These are phyloP conservation scores for Epichloe coenophiala DNA, from an alignment of 2,329 filamentous ascomycete genomes.

Conservation along the genomic window DNA sequence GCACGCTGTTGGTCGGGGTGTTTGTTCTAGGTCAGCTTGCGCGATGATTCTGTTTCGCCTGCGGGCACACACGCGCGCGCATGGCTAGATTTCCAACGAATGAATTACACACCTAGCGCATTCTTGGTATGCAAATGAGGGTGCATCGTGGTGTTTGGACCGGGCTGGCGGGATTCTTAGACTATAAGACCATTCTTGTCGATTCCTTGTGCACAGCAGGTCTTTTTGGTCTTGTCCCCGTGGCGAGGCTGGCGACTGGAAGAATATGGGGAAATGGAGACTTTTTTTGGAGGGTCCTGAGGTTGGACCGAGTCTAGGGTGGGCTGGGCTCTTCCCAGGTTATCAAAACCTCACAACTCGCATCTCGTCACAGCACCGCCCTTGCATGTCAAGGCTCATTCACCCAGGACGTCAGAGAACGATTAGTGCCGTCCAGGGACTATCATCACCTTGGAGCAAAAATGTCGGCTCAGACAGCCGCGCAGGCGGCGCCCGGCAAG, in stretches of 20 bases:
- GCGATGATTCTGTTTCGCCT: neutral
- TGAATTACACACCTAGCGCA: constrained; percentile 53
- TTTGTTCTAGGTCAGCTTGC: neutral
- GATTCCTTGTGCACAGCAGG: neutral
- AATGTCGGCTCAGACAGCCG: constrained; percentile 3
- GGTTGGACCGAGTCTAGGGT: neutral
- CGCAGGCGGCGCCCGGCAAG: constrained; percentile 41
- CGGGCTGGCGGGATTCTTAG: no score
- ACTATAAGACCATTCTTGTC: neutral
- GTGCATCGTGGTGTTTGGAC: constrained; percentile 56
- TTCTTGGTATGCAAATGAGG: constrained; percentile 91
- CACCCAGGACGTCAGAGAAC: neutral
- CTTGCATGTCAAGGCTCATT: neutral
- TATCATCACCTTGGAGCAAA: constrained; percentile 2
- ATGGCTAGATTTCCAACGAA: neutral
- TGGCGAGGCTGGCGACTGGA: neutral
- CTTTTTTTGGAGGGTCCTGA: neutral
- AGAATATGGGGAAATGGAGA: neutral
- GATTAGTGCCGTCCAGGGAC: no score
- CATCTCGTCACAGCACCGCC: neutral
- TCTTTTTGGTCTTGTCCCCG: no score
- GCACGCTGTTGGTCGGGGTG: constrained; percentile 50
- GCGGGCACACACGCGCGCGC: neutral
- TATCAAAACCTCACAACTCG: neutral
- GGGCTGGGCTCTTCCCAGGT: neutral